Percentiles rank a stretch among this genome's conserved stretches.
These are phyloP conservation scores for Huntiella bhutanensis DNA, from an alignment of 2,329 filamentous ascomycete genomes.

Conservation along the genomic window DNA sequence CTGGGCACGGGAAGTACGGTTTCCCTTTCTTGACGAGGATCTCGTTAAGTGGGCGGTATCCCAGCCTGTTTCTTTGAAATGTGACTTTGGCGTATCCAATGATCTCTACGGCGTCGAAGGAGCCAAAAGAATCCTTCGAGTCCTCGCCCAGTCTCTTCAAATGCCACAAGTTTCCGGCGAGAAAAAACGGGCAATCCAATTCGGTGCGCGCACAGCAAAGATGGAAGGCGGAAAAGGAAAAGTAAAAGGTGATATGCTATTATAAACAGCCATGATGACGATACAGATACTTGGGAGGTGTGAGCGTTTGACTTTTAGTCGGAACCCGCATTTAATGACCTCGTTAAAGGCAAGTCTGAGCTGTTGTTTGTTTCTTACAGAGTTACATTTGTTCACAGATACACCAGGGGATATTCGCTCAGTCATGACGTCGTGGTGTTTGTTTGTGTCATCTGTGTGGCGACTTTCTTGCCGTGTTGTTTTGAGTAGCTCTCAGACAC, in stretches of 20 bases:
- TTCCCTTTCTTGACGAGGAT: conserved; percentile 76
- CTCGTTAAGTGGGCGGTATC: conserved; percentile 66
- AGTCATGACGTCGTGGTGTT: neutral
- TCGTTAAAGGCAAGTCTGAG: conserved; percentile 48
- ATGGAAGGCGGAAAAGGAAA: conserved; percentile 43
- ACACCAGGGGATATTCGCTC: neutral
- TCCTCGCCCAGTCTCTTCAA: conserved; percentile 5
- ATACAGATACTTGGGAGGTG: conserved; percentile 58
- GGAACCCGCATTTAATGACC: conserved; percentile 22
- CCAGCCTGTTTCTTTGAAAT: conserved; percentile 65
- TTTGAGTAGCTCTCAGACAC: too few species aligned
- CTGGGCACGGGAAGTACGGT: conserved; percentile 76
- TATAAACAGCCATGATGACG: conserved; percentile 40
- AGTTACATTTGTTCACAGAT: neutral
- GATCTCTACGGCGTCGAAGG: conserved; percentile 36
- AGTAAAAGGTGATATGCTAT: neutral
- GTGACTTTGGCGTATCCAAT: conserved; percentile 43
- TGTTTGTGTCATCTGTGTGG: too few species aligned
- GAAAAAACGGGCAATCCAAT: conserved; percentile 39
- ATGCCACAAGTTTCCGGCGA: conserved; percentile 1
- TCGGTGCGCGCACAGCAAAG: conserved; percentile 65
- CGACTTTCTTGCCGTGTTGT: too few species aligned
- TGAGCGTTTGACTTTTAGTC: neutral
- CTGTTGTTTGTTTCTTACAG: conserved; percentile 15
- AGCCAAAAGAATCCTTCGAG: conserved; percentile 55